Evolutionary conservation across 1,139 yeast genomes (phyloP), one percentile per base, ranked within the genome.

Genomic region (Candida sojae): DNA sequence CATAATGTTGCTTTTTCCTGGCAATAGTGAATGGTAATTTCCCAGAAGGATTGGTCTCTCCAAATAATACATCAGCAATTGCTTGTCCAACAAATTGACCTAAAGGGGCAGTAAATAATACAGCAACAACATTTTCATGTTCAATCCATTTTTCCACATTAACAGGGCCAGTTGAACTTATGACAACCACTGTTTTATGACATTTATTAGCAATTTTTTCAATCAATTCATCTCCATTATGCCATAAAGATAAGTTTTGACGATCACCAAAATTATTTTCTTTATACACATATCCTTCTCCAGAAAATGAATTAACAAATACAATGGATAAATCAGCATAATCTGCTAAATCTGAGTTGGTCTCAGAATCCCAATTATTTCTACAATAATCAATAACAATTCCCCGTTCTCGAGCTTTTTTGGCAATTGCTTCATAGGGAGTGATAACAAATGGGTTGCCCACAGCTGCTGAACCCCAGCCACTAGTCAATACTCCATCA

Each of bases 11-110:
- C 42, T 68, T 70, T 54, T 80, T 77, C 58, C 72, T 76, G 10
- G 88, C 86, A 56, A 83, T 75, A 1, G 88, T 82, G 56, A 82
- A 83, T 0, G 88, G 87, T 42, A 83, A 68, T 54, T 79, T 75
- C 2, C 88, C 88, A 21, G 84, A 79, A 6, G 88, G 88, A 54
- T 80, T 80, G 23, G 67, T 70, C 38, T 79, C 84, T 1, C 88
- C 88, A 64, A 82, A 83, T 11, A 73, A 54, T 0, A 73, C 71
- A 45, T 73, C 77, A 1, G 76, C 70, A 28, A 73, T 57, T 1
- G 77, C 76, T 46, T 68, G 63, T 2, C 78, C 79, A 30, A 67
- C 68, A 53, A 68, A 80, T 58, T 83, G 85, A 25, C 88, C 88
- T 46, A 79, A 71, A 5, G 86, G 85, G 10, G 84, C 76, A 6